Percentiles rank a stretch among this genome's conserved stretches.
phyloP scores from a whole-genome alignment of 2,329 filamentous ascomycete species.

The Xylariaceae sp. region DNA sequence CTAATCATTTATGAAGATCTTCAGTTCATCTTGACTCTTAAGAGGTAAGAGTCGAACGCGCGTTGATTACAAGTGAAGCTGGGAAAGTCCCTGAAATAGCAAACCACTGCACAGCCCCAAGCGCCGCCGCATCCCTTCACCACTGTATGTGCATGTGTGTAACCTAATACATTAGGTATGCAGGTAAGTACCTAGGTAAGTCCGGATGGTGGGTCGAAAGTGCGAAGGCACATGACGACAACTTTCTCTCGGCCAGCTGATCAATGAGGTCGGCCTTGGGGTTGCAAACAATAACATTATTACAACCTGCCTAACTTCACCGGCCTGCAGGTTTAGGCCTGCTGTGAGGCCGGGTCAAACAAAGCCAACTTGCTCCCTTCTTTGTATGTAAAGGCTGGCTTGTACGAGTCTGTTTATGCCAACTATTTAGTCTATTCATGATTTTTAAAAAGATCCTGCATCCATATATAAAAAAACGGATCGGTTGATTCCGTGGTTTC shows the following conservation, averaged over 20 bases:
- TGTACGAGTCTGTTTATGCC: no score
- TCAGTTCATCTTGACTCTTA: not conserved
- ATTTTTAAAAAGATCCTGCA: no score
- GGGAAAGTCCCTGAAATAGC: conserved; percentile 1
- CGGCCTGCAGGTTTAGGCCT: no score
- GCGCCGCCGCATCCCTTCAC: not conserved
- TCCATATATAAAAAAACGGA: not conserved
- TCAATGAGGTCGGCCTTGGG: not conserved
- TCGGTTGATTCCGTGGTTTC: not conserved
- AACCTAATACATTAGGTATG: no score
- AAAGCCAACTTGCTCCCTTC: no score
- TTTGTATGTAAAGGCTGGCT: no score
- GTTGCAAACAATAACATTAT: not conserved
- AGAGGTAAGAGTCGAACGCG: conserved; percentile 10
- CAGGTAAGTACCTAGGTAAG: no score
- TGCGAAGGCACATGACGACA: not conserved
- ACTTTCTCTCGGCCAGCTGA: not conserved
- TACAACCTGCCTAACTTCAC: not conserved
- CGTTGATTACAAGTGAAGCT: conserved; percentile 14
- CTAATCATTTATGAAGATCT: not conserved
- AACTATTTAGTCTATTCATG: no score
- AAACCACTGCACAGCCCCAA: conserved; percentile 6
- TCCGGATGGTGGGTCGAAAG: not conserved
- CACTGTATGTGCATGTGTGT: no score
- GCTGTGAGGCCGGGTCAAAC: no score